Evolutionary conservation across 2,329 filamentous ascomycete species (phyloP), one percentile per base, ranked within the genome.

Genomic region (Phyllosticta citriasiana): DNA sequence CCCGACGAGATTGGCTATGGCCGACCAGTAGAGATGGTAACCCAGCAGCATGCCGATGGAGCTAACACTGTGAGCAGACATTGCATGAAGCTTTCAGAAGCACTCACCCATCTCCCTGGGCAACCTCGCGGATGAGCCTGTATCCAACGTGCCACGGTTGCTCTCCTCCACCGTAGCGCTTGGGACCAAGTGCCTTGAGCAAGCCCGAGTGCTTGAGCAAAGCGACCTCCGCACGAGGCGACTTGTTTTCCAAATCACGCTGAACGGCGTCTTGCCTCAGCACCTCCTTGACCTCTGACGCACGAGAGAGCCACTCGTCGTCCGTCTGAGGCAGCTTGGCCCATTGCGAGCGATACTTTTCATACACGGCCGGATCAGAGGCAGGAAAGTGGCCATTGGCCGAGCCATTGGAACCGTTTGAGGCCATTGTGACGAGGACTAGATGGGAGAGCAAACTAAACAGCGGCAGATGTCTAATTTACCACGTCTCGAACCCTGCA

Each of bases 31-130:
- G 4, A 87, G 73, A 66, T 87, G 84, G 65, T 87, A 87, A 0
- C 83, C 84, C 0, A 87, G 75, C 0, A 88, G 77, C 84, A 86
- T 86, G 1, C 84, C 85, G 33, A 88, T 75, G 0, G 82, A 85
- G 0, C 70, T 71, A 53, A 16, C 9, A 52, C 35, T 56, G 16
- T n/a, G 14, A 19, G 10, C 27, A 24, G 19, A 51, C 8, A 10
- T 9, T 30, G 27, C 7, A 26, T 25, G 54, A n/a, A 35, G 16
- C 25, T 9, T 24, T 6, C 25, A 22, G 26, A 16, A 50, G 22
- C 22, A 52, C 58, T 60, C 62, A 84, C 77, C 84, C 85, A 69
- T 88, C 85, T 0, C 77, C 81, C 66, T 84, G 84, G 0, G 85
- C 83, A 5, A 88, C 81, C 62, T 86, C 83, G 0, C 84, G 77